Evolutionary conservation across 1,284 basidiomycete species (phyloP).

Genomic region (Omphalotus olearius): DNA sequence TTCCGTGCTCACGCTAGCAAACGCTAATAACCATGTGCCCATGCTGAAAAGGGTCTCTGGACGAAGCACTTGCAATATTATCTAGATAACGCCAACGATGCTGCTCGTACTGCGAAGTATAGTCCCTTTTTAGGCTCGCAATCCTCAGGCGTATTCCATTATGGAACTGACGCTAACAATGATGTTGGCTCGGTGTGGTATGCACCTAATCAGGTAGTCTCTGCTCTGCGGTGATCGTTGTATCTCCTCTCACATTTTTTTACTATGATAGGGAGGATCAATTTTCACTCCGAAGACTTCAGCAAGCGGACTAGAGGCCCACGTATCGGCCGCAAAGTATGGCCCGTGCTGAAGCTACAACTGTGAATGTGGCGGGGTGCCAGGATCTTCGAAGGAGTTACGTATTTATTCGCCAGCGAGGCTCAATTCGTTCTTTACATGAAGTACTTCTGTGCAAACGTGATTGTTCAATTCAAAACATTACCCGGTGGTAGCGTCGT

Average conservation of each 20-base stretch:
- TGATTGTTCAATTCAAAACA: no score
- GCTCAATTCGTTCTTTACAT: no score
- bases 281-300: conserved; percentile 27
- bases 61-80: conserved; percentile 42
- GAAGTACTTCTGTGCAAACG: no score
- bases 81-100: conserved; percentile 33
- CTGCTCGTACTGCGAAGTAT: conserved; percentile 33
- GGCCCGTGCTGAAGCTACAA: conserved; percentile 17
- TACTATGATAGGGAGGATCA: conserved; percentile 16
- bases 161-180: conserved; percentile 27
- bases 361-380: no score
- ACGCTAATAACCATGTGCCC: background rate
- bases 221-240: background rate
- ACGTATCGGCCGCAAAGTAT: conserved; percentile 25
- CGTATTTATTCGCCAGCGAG: no score
- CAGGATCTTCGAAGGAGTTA: no score
- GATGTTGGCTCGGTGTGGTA: conserved; percentile 50
- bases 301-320: conserved; percentile 26
- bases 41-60: conserved; percentile 32
- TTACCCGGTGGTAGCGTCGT: background rate
- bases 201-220: conserved; percentile 31
- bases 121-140: conserved; percentile 35
- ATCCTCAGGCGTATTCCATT: conserved; percentile 33
- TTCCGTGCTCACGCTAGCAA: background rate
- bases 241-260: background rate